Conservation (phyloP, 306 rosid genomes). For the Pyrus pyrifolia region DNA sequence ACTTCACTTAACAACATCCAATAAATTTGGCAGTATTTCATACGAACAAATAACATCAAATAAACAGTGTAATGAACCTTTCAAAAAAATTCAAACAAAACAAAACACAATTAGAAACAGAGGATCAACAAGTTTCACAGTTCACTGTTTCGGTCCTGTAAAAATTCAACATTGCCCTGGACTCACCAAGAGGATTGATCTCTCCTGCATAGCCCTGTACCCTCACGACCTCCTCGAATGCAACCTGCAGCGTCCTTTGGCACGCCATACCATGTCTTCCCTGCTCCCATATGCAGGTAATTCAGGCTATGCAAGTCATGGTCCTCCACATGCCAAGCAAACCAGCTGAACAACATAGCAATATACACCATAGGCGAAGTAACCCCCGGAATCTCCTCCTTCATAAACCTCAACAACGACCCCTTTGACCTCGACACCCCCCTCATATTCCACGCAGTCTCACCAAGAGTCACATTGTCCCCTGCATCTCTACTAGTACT, state of each 20-base stretch:
- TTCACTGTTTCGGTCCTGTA: not conserved
- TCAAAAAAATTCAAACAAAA: not conserved
- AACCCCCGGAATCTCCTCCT: constrained; percentile 98
- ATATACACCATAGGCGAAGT: constrained; percentile 95
- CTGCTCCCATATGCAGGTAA: constrained; percentile 87
- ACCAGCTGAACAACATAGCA: constrained; percentile 98
- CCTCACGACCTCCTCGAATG: constrained; percentile 92
- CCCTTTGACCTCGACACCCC: constrained; percentile 78
- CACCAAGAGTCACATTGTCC: constrained; percentile 58
- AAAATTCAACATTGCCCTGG: constrained; percentile 8
- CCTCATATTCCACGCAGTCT: constrained; percentile 96
- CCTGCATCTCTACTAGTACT: constrained; percentile 35
- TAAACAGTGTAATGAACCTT: not conserved
- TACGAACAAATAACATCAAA: not conserved
- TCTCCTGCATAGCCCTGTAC: constrained; percentile 92
- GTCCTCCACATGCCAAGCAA: constrained; percentile 99
- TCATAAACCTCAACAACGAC: constrained; percentile 89
- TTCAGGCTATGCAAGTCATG: constrained; percentile 96
- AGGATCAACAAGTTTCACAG: not conserved
- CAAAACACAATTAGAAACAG: constrained; percentile 21
- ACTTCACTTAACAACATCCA: not conserved
- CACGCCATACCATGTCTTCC: constrained; percentile 96
- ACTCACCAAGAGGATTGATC: constrained; percentile 96
- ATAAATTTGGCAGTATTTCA: not conserved
- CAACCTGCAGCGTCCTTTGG: constrained; percentile 90